Base-by-base conservation (phyloP, 2,329 filamentous ascomycete genomes). In the Pezicula carpinea region DNA sequence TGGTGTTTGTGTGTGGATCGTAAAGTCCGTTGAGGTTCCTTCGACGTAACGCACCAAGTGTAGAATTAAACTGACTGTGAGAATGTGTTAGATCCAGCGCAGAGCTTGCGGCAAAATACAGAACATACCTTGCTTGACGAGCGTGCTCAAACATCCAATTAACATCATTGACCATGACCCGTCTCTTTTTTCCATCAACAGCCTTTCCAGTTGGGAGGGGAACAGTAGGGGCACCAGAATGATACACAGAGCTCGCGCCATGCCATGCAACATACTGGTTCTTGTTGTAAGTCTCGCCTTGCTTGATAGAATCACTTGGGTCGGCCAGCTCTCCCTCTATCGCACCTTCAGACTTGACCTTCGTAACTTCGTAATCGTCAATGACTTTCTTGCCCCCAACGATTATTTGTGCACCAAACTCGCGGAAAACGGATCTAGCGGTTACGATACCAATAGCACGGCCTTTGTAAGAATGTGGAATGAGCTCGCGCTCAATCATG, bases 221-320 rank as follows among this genome's bases (percentile, higher is more conserved):
- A n/a, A 88, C 82, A 18, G 85, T 83, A 1, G 89, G 88, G 1
- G 77, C 80, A 47, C 83, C 84, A 11, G 87, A 89, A 64, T 97
- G 90, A 65, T 99, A 99, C 19, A 99, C 93, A 33, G 88, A 85
- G 65, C 92, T 97, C 40, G 93, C 93, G 42, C 93, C 93, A 65
- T 96, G 91, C 93, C 93, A 99, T 22, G 93, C 93, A 22, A 99
- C 93, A 63, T 96, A 99, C 66, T 96, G 91, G 64, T 99, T 99
- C 70, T 92, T 90, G 74, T 99, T 96, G 75, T 99, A 99, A n/a
- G 83, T 76, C 64, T 95, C 86, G 33, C 85, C 87, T n/a, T 76
- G 73, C 7, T 79, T 77, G 21, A 90, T 79, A 35, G 91, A 77
- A 66, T 99, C 93, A 50, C 90, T 85, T 0, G 92, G 92, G 61